phyloP scores from a whole-genome alignment of 2,329 filamentous ascomycete species.

The Fusarium sp. region DNA sequence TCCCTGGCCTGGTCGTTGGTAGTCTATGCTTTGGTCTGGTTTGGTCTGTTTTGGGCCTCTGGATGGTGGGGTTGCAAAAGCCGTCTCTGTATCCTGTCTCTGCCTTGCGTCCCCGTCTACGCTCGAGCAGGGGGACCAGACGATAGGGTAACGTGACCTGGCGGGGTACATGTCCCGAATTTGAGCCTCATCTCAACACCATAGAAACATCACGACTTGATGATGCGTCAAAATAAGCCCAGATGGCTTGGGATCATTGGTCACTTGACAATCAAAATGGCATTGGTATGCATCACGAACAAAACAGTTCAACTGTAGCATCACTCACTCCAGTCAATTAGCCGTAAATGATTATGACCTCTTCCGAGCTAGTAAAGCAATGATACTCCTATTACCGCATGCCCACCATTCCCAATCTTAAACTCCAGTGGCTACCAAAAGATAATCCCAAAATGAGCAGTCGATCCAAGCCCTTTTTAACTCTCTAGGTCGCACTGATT shows the following conservation, averaged over 20 bases:
- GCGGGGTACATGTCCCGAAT: conserved; percentile 19
- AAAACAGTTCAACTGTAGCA: neutral
- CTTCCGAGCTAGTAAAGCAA: neutral
- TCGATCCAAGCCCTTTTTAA: neutral
- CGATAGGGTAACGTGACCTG: conserved; percentile 40
- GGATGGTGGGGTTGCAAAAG: conserved; percentile 36
- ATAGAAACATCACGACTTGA: conserved; percentile 2
- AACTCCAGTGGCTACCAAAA: conserved; percentile 23
- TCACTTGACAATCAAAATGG: neutral
- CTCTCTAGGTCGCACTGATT: conserved; percentile 39
- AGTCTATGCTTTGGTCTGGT: conserved; percentile 10
- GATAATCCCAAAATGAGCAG: conserved; percentile 2
- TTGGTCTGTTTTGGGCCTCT: conserved; percentile 13
- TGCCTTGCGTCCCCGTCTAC: conserved; percentile 9
- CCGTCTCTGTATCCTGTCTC: conserved; percentile 17
- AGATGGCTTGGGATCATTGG: neutral
- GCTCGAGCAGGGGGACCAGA: neutral
- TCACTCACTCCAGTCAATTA: neutral
- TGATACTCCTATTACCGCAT: conserved; percentile 7
- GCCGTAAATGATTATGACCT: neutral
- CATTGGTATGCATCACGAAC: neutral
- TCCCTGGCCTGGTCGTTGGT: conserved; percentile 9
- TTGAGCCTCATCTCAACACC: conserved; percentile 9
- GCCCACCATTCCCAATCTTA: conserved; percentile 12
- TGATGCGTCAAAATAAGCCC: neutral